phyloP scores from a whole-genome alignment of 179 eudicot species.

The Spergularia azorica region DNA sequence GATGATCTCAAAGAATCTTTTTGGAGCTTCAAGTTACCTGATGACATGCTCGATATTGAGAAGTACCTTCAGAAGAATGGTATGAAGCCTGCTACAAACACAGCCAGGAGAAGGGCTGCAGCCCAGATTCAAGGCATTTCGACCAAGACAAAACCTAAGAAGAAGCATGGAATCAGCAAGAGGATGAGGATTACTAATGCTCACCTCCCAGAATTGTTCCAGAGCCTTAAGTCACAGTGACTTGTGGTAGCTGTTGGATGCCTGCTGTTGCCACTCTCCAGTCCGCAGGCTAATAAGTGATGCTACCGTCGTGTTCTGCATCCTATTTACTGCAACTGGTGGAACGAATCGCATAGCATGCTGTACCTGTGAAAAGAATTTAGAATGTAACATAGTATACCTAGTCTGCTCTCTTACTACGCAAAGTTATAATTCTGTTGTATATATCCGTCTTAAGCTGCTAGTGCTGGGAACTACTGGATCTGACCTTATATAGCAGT shows the following conservation, averaged over 20 bases:
- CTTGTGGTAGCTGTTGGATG: not conserved
- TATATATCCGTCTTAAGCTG: not conserved
- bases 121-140: constrained; percentile 62
- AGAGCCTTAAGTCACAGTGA: constrained; percentile 33
- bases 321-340: not conserved
- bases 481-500: not conserved
- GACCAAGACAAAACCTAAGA: constrained; percentile 54
- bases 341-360: not conserved
- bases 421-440: not conserved
- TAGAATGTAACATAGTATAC: constrained; percentile 12
- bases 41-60: constrained; percentile 87
- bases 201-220: constrained; percentile 82
- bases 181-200: constrained; percentile 83
- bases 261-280: not conserved
- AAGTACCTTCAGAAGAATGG: constrained; percentile 90
- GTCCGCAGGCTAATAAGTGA: not conserved
- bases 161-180: constrained; percentile 67
- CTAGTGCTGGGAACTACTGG: not conserved
- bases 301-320: not conserved
- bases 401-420: too few species aligned
- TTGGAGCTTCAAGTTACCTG: constrained; percentile 69
- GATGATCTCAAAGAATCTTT: constrained; percentile 72
- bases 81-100: constrained; percentile 89
- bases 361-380: constrained; percentile 2
- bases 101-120: constrained; percentile 78